Evolutionary conservation across 192 early-diverging fungal genomes (phyloP), one percentile per base, ranked within the genome.

Genomic region (Coemansia sp.): DNA sequence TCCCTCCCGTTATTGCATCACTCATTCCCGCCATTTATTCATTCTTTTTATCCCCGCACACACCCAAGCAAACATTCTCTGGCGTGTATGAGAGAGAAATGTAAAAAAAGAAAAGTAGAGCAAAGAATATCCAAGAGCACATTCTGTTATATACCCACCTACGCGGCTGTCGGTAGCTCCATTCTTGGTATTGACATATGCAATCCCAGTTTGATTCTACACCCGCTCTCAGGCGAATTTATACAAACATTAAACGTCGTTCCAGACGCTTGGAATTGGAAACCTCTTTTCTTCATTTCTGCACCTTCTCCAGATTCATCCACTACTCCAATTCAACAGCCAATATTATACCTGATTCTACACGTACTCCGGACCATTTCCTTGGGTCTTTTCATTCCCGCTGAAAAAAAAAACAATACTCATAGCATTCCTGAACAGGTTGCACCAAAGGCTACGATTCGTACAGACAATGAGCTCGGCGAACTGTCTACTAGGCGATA

Each of bases 401-500:
- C 42, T 1, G 11, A 5, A 17, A 43, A 45, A 4, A 45, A 45
- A 17, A 17, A 45, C 42, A 17, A 13, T 17, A 13, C 13, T 5
- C 11, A 2, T 45, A 5, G 14, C 42, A 45, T 2, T 45, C 14
- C 9, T 13, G 42, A 45, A 17, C 4, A 17, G 15, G 13, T 5
- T 17, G 15, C 42, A 17, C 42, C 15, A 45, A 17, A 17, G 13
- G 14, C 10, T 45, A 45, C 5, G 11, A 17, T 17, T 17, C 9
- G 2, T 14, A 17, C 42, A 34, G 25, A 45, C 10, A 58, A 65
- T 65, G 63, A 56, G n/a, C 17, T 57, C 59, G 13, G 41, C 43
- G 9, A 9, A 35, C 46, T 29, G 59, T 13, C 11, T 52, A 13
- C 42, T 62, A 10, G 41, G 61, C 25, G 70, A 81, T 46, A 81